Evolutionary conservation across 495 filamentous ascomycete species (phyloP), one percentile per base, ranked within the genome.

Genomic region (Podospora pseudocomata): DNA sequence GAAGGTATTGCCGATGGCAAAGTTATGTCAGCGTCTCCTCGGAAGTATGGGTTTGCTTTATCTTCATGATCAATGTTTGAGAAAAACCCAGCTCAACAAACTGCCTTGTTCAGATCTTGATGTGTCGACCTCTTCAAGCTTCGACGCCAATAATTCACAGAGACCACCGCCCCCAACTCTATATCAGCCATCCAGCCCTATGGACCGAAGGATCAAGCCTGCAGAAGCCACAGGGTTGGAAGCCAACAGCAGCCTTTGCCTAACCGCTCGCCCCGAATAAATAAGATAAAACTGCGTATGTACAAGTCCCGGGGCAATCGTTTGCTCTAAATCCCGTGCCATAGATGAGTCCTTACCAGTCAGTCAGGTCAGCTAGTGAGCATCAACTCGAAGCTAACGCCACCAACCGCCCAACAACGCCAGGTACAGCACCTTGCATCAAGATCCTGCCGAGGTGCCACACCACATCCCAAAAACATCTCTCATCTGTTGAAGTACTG

Each of bases 1-100:
- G 55, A 58, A 58, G 55, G 55, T 58, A 58, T 58, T 58, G 19
- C 18, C 55, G 55, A 58, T 19, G 55, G n/a, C 6, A n/a, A 58
- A 2, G 55, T 58, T 19, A 2, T 58, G n/a, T 16, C 13, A 49
- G 2, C 39, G 30, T 49, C 2, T 11, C 2, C 3, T 49, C 39
- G 0, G 39, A 32, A 32, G 30, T 32, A 7, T 32, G 30, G 30
- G 1, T 32, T 32, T 32, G 30, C 4, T 32, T 7, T 23, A 0
- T 23, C 30, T 4, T 32, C 3, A 5, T 6, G 4, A 32, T 5
- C 30, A 32, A 32, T 4, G 7, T 32, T 4, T 32, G 30, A 4
- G 30, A 32, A 32, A 6, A 32, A 7, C 7, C 30, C 30, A 32
- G 30, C 23, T 23, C 23, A 23, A 23, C 23, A 23, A 23, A 23